Percentiles rank a stretch among this genome's conserved stretches.
Evolutionary conservation across 371 early-diverging fungal genomes (phyloP).

Genomic region (Circinella umbellata): DNA sequence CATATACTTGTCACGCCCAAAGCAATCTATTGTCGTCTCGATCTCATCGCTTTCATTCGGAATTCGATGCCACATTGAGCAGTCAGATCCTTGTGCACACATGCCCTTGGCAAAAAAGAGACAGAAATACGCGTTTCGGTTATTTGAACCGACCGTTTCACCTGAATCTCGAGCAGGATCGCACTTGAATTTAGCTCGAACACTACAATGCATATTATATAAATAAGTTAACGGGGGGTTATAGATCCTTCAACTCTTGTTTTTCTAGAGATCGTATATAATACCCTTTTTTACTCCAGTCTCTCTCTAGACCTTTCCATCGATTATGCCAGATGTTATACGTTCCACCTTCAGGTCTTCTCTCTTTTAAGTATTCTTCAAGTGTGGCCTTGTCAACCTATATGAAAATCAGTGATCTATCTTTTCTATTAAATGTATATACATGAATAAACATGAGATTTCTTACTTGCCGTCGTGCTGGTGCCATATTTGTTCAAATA

Average conservation of each 20-base stretch:
- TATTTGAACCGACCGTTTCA: conserved; percentile 69
- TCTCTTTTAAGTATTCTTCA: conserved; percentile 45
- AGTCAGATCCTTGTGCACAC: conserved; percentile 76
- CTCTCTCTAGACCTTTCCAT: conserved; percentile 60
- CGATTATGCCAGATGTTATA: conserved; percentile 86
- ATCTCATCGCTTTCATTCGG: conserved; percentile 67
- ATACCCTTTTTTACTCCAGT: conserved; percentile 50
- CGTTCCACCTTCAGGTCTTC: conserved; percentile 55
- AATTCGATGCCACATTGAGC: conserved; percentile 78
- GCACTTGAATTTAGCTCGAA: conserved; percentile 70
- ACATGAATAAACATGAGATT: too few relatives aligned
- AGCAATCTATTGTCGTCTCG: conserved; percentile 77
- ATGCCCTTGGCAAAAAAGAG: conserved; percentile 86
- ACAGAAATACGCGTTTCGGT: conserved; percentile 74
- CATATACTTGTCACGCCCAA: conserved; percentile 80
- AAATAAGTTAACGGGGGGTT: neutral
- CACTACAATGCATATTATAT: conserved; percentile 25
- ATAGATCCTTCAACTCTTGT: too few relatives aligned
- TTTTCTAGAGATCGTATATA: neutral
- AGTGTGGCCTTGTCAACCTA: conserved; percentile 50
- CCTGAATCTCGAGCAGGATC: conserved; percentile 74
- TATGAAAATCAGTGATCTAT: neutral
- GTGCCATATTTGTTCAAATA: conserved; percentile 18
- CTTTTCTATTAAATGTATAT: neutral
- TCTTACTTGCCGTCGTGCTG: conserved; percentile 30